phyloP scores from a whole-genome alignment of 495 filamentous ascomycete genomes.

The Thermothielavioides terrestris region DNA sequence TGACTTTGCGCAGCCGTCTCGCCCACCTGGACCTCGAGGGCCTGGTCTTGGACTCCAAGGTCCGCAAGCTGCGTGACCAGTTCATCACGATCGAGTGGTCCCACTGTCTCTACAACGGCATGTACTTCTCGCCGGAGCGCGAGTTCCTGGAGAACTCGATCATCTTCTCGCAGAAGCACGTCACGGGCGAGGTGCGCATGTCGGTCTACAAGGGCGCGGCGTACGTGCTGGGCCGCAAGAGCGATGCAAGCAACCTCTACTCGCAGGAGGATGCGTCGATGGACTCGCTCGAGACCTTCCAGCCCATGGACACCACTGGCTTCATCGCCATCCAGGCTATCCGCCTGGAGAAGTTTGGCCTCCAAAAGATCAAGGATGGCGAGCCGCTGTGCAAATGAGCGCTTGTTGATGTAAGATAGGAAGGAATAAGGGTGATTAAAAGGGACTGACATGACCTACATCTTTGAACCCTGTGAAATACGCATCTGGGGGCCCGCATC shows the following conservation, averaged over 20 bases:
- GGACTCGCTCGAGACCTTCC: slow-evolving; percentile 80
- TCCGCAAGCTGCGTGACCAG: slow-evolving; percentile 77
- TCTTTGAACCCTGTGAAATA: background rate
- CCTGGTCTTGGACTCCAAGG: slow-evolving; percentile 73
- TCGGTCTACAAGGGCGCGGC: slow-evolving; percentile 70
- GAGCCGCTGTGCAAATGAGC: slow-evolving; percentile 32
- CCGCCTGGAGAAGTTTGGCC: slow-evolving; percentile 83
- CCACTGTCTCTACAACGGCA: slow-evolving; percentile 60
- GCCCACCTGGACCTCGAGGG: slow-evolving; percentile 81
- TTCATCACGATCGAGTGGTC: slow-evolving; percentile 70
- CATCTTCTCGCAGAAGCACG: slow-evolving; percentile 51
- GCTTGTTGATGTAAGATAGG: background rate
- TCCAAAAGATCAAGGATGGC: slow-evolving; percentile 56
- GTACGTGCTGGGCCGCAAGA: slow-evolving; percentile 65
- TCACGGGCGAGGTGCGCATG: slow-evolving; percentile 62
- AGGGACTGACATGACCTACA: background rate
- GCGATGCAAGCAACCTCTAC: slow-evolving; percentile 79
- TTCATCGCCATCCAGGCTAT: slow-evolving; percentile 81
- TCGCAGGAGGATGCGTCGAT: slow-evolving; percentile 70
- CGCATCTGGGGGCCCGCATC: no score
- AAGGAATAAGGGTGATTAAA: slow-evolving; percentile 2
- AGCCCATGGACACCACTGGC: slow-evolving; percentile 55
- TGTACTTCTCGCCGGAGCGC: slow-evolving; percentile 78
- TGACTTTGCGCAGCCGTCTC: slow-evolving; percentile 30
- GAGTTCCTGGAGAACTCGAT: slow-evolving; percentile 58